phyloP scores from a whole-genome alignment of 129 eudicot genomes.

The Chrysanthemum makinoi region DNA sequence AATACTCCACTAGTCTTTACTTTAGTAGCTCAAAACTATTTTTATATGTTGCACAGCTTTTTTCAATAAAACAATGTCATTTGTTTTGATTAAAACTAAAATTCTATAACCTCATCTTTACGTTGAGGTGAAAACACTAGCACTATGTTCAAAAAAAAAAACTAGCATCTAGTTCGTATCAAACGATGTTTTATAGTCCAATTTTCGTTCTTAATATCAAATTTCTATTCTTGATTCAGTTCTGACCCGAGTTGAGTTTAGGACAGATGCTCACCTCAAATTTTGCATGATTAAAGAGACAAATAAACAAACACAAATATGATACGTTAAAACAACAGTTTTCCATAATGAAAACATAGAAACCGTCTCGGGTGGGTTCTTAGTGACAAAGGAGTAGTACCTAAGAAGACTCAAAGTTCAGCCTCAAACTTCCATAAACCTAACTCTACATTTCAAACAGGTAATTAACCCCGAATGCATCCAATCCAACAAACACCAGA shows the following conservation, averaged over 20 bases:
- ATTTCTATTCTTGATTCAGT: no score
- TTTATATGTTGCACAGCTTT: no score
- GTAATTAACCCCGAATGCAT: constrained; percentile 35
- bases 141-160: no score
- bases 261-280: not conserved
- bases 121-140: no score
- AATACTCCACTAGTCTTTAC: no score
- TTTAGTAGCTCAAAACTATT: no score
- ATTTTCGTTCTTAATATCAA: not conserved
- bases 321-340: constrained; percentile 24
- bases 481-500: constrained; percentile 29
- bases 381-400: constrained; percentile 30
- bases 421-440: constrained; percentile 33
- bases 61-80: no score
- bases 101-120: no score
- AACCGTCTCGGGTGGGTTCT: constrained; percentile 29
- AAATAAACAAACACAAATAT: constrained; percentile 3
- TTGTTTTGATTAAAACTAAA: no score
- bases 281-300: constrained; percentile 18
- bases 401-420: constrained; percentile 28
- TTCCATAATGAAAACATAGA: constrained; percentile 24
- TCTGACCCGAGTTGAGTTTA: not conserved
- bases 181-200: no score
- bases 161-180: no score
- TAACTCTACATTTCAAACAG: constrained; percentile 45